A percentile compares a stretch with the other conserved stretches of the same genome.
Evolutionary conservation across 2,329 filamentous ascomycete genomes (phyloP).

Genomic region (Phyllosticta ampelicida): DNA sequence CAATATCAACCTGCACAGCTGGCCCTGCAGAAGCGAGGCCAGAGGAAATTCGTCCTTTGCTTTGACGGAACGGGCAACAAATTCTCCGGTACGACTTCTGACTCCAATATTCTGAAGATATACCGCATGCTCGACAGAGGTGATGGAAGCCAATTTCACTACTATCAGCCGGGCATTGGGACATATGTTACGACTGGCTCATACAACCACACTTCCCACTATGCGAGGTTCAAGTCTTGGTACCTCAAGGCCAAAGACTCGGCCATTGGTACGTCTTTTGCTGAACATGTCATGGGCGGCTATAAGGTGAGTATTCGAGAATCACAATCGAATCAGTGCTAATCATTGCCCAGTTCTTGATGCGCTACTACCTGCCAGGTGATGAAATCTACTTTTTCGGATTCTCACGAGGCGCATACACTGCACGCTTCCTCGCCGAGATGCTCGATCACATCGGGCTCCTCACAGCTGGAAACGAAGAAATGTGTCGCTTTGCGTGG

Average conservation of each 20-base stretch:
- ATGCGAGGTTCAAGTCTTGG: conserved; percentile 53
- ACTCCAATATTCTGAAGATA: conserved; percentile 17
- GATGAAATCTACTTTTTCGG: conserved; percentile 41
- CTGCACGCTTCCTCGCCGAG: conserved; percentile 51
- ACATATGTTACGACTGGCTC: conserved; percentile 57
- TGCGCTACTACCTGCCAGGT: conserved; percentile 38
- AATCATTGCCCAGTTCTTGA: conserved; percentile 29
- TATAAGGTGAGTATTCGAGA: conserved; percentile 68
- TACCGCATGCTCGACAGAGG: conserved; percentile 15
- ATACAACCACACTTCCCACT: conserved; percentile 46
- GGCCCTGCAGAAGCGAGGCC: conserved; percentile 24
- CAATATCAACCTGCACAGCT: not conserved
- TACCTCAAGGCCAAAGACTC: conserved; percentile 67
- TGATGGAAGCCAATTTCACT: conserved; percentile 13
- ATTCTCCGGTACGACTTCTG: conserved; percentile 14
- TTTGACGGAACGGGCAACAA: conserved; percentile 18
- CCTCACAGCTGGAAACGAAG: conserved; percentile 71
- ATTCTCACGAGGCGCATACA: conserved; percentile 41
- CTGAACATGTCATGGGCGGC: conserved; percentile 71
- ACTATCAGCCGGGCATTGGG: conserved; percentile 47
- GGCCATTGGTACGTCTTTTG: conserved; percentile 69
- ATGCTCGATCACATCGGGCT: conserved; percentile 79
- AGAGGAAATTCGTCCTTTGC: conserved; percentile 47
- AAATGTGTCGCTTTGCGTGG: conserved; percentile 77
- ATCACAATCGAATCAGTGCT: conserved; percentile 22